Evolutionary conservation across 441 rosid species (phyloP), one percentile per base, ranked within the genome.

Genomic region (Gossypium lobatum): DNA sequence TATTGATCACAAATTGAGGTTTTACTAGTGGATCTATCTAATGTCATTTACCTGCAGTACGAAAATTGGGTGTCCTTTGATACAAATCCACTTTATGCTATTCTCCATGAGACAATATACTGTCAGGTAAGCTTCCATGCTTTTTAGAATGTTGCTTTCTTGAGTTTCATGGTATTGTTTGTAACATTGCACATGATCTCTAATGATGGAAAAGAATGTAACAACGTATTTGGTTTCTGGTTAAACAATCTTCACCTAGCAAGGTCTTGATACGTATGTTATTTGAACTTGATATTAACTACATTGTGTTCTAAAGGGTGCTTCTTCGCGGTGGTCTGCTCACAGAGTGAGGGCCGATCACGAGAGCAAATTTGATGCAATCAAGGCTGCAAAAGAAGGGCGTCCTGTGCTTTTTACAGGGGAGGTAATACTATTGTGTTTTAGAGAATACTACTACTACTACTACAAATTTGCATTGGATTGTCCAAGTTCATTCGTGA

Each of bases 271-370:
- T 14, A 62, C 17, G 48, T 50, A 7, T 52, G 53, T 73, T 70
- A 53, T 10, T 58, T n/a, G 37, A 25, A 67, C 37, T 67, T 48
- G n/a, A 50, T n/a, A 42, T 50, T 50, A 50, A 25, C 17, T 26
- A 25, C 42, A 17, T 8, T 72, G 46, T 23, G 67, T 64, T 9
- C 5, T 65, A 18, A 45, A 95, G 96, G 96, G 96, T 77, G 90
- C 86, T 81, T 82, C 97, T 72, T 90, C 99, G 50, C 81, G 67
- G 64, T 93, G 98, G 98, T 85, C 96, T 73, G 96, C 99, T 67
- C 76, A 89, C 64, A 85, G 89, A 83, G 25, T 88, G 72, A 78
- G 80, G 72, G 88, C 69, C 4, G 90, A 85, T 18, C 16, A 76
- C 64, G 89, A 80, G 55, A 72, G 63, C 75, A 84, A 83, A 76